phyloP scores from a whole-genome alignment of 2,329 filamentous ascomycete genomes.

The Epicoccum nigrum region DNA sequence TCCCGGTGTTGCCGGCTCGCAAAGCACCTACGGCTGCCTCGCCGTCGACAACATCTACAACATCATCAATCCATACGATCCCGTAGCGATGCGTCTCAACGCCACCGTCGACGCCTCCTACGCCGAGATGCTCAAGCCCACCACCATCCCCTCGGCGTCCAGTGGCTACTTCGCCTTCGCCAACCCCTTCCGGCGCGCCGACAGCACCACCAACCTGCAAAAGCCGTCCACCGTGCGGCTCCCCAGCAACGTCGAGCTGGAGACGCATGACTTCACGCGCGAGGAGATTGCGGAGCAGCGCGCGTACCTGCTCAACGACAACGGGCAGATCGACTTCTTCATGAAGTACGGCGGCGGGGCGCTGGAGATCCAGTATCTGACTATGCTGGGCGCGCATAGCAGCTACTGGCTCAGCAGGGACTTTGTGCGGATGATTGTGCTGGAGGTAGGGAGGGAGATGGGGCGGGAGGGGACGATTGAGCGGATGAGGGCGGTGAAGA shows the following conservation, averaged over 20 bases:
- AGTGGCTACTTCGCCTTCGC: constrained; percentile 53
- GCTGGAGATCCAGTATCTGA: constrained; percentile 92
- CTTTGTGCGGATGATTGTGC: constrained; percentile 86
- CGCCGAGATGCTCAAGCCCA: constrained; percentile 74
- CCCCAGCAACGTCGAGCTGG: constrained; percentile 74
- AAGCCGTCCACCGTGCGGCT: constrained; percentile 47
- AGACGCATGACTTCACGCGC: constrained; percentile 91
- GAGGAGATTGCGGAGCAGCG: constrained; percentile 92
- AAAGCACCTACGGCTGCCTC: constrained; percentile 83
- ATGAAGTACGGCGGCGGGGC: constrained; percentile 83
- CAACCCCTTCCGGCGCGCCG: constrained; percentile 49
- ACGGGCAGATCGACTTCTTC: constrained; percentile 93
- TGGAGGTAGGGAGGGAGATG: constrained; percentile 79
- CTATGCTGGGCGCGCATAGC: constrained; percentile 94
- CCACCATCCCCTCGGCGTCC: constrained; percentile 76
- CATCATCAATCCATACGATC: constrained; percentile 75
- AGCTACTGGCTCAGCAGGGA: constrained; percentile 91
- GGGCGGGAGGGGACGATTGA: constrained; percentile 66
- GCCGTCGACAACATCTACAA: constrained; percentile 98
- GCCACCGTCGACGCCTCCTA: constrained; percentile 85
- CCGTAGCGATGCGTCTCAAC: constrained; percentile 92
- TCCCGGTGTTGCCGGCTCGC: constrained; percentile 72
- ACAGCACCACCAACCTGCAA: constrained; percentile 27
- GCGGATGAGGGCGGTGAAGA: constrained; percentile 63
- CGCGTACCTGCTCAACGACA: constrained; percentile 88